phyloP scores from a whole-genome alignment of 257 asterid genomes.

The Echites panduratus region DNA sequence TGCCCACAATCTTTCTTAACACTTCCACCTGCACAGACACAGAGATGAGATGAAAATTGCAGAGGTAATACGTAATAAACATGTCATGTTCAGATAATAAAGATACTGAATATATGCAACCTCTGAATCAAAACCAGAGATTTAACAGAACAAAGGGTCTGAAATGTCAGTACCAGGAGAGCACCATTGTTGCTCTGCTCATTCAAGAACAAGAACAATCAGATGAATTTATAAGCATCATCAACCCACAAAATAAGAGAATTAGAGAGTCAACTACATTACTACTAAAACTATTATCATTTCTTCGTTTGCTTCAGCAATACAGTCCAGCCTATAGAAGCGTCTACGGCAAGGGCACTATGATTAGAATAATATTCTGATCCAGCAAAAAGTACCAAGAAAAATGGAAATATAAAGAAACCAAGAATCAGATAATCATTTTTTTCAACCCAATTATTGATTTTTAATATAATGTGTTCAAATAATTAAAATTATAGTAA shows the following conservation, averaged over 20 bases:
- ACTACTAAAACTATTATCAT: too few species aligned
- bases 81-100: background rate
- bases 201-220: constrained; percentile 14
- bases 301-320: background rate
- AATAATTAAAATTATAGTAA: background rate
- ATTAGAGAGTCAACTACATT: background rate
- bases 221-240: background rate
- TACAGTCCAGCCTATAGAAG: background rate
- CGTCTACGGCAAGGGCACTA: too few species aligned
- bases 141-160: background rate
- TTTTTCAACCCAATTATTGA: background rate
- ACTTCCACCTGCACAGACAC: background rate
- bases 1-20: constrained; percentile 7
- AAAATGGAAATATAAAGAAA: background rate
- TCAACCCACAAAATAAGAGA: background rate
- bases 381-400: background rate
- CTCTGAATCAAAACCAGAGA: background rate
- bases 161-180: background rate
- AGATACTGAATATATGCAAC: background rate
- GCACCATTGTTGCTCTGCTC: background rate
- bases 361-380: background rate
- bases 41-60: background rate
- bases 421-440: background rate
- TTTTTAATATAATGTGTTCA: too few species aligned
- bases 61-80: too few species aligned